These are phyloP conservation scores for Rubia balearica DNA, from an alignment of 305 asterid species.

Conservation along the genomic window DNA sequence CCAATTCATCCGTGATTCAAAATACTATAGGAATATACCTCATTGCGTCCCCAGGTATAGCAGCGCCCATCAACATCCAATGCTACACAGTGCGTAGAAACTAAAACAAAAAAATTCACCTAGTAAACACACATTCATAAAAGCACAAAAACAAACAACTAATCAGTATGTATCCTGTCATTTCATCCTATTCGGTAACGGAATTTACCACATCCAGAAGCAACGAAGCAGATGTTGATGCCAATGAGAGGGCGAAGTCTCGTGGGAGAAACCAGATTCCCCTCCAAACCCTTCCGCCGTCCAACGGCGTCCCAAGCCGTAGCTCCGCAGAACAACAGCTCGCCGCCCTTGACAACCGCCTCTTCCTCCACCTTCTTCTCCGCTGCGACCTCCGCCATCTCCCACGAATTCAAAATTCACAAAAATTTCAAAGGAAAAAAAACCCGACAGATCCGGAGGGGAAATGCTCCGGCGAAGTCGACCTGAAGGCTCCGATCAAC, in stretches of 20 bases:
- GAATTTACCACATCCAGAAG: conserved; percentile 77
- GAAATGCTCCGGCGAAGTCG: conserved; percentile 4
- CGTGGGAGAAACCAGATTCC: conserved; percentile 75
- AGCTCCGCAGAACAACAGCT: conserved; percentile 81
- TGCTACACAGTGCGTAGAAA: conserved; percentile 90
- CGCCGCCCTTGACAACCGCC: conserved; percentile 61
- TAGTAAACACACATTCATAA: conserved; percentile 7
- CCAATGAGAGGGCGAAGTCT: conserved; percentile 81
- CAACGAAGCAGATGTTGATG: conserved; percentile 68
- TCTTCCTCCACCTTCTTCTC: conserved; percentile 41
- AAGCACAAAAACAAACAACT: neutral
- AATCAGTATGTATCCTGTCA: too few relatives aligned
- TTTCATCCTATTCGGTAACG: too few relatives aligned
- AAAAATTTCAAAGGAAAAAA: neutral
- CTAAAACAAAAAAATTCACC: conserved; percentile 34
- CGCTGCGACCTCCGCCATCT: conserved; percentile 55
- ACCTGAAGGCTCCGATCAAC: conserved; percentile 3
- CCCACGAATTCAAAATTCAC: conserved; percentile 23
- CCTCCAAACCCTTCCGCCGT: conserved; percentile 59
- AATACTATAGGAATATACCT: conserved; percentile 32
- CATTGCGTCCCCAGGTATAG: conserved; percentile 96
- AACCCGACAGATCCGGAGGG: conserved; percentile 26
- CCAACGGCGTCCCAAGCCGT: conserved; percentile 86
- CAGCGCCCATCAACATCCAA: conserved; percentile 89
- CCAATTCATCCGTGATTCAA: neutral